phyloP scores from a whole-genome alignment of 768 basidiomycete species.

The Imleria badia region DNA sequence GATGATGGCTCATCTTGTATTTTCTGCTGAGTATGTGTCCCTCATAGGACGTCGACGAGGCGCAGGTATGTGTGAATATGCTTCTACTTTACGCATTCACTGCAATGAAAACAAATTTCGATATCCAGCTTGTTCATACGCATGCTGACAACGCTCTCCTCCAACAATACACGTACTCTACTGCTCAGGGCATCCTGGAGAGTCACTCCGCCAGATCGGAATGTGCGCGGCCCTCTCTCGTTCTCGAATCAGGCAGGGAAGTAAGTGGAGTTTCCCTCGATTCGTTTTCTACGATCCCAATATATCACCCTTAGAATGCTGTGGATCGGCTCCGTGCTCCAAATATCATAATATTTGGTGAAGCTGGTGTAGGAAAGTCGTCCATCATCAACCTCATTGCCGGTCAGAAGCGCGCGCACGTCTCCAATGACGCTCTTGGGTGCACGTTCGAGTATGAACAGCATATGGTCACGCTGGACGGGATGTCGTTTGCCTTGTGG shows the following conservation, averaged over 20 bases:
- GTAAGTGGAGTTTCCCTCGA: not conserved
- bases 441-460: slow-evolving; percentile 2
- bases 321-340: not conserved
- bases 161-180: not conserved
- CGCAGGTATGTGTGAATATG: not conserved
- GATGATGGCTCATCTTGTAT: not conserved
- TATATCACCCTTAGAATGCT: not conserved
- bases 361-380: slow-evolving; percentile 3
- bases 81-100: not conserved
- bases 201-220: not conserved
- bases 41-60: not conserved
- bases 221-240: not conserved
- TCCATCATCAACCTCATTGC: slow-evolving; percentile 13
- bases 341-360: slow-evolving; percentile 8
- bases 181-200: not conserved
- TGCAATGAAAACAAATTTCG: not conserved
- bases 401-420: not conserved
- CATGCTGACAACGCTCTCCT: not conserved
- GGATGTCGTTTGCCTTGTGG: not conserved
- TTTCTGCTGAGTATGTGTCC: not conserved
- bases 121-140: not conserved
- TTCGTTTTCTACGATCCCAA: not conserved
- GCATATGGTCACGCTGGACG: not conserved
- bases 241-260: not conserved
- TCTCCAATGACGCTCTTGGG: slow-evolving; percentile 1